These are phyloP conservation scores for Diplodia intermedia DNA, from an alignment of 2,329 filamentous ascomycete genomes.

Conservation along the genomic window DNA sequence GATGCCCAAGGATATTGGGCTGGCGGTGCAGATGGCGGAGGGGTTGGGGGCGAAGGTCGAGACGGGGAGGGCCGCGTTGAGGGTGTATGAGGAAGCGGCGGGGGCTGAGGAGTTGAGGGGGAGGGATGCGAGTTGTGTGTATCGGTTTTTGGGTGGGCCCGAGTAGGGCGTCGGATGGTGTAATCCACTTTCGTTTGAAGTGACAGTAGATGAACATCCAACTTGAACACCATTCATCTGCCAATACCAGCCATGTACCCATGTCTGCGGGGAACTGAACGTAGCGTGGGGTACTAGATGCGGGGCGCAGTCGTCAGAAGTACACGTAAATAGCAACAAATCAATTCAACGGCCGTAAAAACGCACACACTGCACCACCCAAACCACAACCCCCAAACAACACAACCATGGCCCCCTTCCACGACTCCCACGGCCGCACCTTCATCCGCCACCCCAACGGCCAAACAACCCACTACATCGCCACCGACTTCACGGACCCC, in stretches of 20 bases:
- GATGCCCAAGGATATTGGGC: slow-evolving; percentile 45
- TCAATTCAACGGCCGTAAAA: background rate
- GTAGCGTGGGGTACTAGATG: slow-evolving; percentile 10
- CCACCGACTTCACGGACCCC: slow-evolving; percentile 41
- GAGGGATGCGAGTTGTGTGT: slow-evolving; percentile 21
- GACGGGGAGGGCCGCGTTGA: slow-evolving; percentile 43
- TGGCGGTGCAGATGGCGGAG: slow-evolving; percentile 42
- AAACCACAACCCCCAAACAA: background rate
- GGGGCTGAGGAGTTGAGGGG: slow-evolving; percentile 37
- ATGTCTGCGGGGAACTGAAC: background rate
- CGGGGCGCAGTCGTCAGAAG: background rate
- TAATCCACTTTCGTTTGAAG: background rate
- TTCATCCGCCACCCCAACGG: slow-evolving; percentile 42
- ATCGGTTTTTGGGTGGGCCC: slow-evolving; percentile 7
- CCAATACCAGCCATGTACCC: background rate
- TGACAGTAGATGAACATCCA: background rate
- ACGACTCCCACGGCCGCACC: slow-evolving; percentile 38
- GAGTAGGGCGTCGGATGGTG: background rate
- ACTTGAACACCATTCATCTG: background rate
- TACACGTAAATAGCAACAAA: slow-evolving; percentile 1
- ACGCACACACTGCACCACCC: too few species aligned
- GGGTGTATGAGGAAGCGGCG: slow-evolving; percentile 40
- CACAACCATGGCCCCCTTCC: slow-evolving; percentile 1
- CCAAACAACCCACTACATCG: slow-evolving; percentile 44
- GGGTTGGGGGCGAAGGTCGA: slow-evolving; percentile 39